Base-by-base conservation (phyloP, 176 grass and related monocot genomes). In the Metroxylon sagu region DNA sequence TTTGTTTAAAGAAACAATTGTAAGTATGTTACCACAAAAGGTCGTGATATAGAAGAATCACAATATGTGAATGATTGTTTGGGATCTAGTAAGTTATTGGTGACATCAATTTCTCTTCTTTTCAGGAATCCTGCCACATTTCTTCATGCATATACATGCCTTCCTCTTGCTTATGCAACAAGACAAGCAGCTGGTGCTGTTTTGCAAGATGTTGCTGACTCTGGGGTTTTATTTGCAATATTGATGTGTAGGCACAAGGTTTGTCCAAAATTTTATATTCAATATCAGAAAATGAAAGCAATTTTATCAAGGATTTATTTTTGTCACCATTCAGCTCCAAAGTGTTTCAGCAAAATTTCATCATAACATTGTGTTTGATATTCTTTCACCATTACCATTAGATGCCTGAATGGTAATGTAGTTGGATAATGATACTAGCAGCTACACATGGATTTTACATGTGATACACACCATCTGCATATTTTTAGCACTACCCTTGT, bases 191-290 rank as follows among this genome's bases (percentile, higher is more conserved):
- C 93, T 67, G 76, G 76, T 17, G 81, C 84, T 50, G 81, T 85
- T 78, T 85, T 98, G 79, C 94, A 98, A 76, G 94, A 93, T 67
- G 59, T 92, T 81, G 81, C 94, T 23, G 94, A 89, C 77, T 98
- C 88, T 26, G 88, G 94, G 66, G 85, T 98, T 80, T 21, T 98
- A 6, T 98, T 98, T 73, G 84, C 88, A 57, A 61, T 98, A 26
- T 79, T 98, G 61, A 89, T 98, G 94, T 98, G 87, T 75, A 84
- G 92, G 60, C 79, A 93, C 70, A 98, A 92, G 88, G 94, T 98
- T 80, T 17, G 55, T 67, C 55, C 62, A 67, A 76, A 49, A 53
- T 75, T 62, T 18, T 48, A 7, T 19, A 71, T 61, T 31, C n/a
- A 57, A 16, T 52, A 53, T 56, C 18, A 59, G 57, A 18, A 43